A percentile compares a stretch with the other conserved stretches of the same genome.
Evolutionary conservation across 2,329 filamentous ascomycete species (phyloP).

Genomic region (Penicillium thymicola): DNA sequence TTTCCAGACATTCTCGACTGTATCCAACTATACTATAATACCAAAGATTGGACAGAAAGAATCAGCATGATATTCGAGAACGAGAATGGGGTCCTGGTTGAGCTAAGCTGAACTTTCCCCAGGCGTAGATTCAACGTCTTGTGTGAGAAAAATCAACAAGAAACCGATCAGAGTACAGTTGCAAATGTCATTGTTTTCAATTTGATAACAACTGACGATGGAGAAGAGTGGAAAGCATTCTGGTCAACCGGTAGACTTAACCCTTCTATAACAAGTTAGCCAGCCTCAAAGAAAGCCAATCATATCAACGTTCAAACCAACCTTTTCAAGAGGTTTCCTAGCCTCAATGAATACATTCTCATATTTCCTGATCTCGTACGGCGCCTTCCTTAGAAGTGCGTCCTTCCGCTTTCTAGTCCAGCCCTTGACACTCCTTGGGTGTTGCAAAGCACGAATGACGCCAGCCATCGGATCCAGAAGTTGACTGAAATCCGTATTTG

Average conservation of each 20-base stretch:
- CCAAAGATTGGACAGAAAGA: slow-evolving; percentile 8
- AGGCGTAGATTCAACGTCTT: neutral
- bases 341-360: slow-evolving; percentile 12
- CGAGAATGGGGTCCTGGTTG: slow-evolving; percentile 13
- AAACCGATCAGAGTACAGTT: neutral
- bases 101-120: neutral
- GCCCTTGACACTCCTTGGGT: slow-evolving; percentile 21
- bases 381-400: slow-evolving; percentile 15
- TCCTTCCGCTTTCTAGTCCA: slow-evolving; percentile 25
- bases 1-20: slow-evolving; percentile 13
- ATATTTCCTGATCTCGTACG: slow-evolving; percentile 14
- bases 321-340: slow-evolving; percentile 11
- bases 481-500: slow-evolving; percentile 21
- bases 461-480: slow-evolving; percentile 19
- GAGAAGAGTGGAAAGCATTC: neutral
- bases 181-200: neutral
- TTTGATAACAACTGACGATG: neutral
- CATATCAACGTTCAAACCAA: neutral
- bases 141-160: no score
- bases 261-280: neutral
- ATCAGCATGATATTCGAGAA: slow-evolving; percentile 16
- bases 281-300: neutral
- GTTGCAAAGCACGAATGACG: slow-evolving; percentile 12
- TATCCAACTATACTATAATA: slow-evolving; percentile 11
- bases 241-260: neutral